Evolutionary conservation across 306 rosid species (phyloP).

Genomic region (Mucuna pruriens): DNA sequence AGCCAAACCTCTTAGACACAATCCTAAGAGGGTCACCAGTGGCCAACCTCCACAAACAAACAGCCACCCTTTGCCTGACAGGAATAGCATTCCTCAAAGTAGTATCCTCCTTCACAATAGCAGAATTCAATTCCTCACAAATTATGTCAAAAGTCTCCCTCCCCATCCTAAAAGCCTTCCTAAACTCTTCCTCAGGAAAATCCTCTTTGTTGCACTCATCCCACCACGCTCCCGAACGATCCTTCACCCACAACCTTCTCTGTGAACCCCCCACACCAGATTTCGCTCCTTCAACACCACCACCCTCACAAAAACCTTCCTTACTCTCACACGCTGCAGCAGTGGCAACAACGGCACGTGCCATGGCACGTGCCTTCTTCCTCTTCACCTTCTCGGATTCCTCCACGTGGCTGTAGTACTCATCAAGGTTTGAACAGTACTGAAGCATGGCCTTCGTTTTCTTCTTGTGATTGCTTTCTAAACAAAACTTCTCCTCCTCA

Average conservation of each 20-base stretch:
- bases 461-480: slow-evolving; percentile 53
- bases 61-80: slow-evolving; percentile 88
- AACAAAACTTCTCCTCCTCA: slow-evolving; percentile 53
- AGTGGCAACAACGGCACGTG: slow-evolving; percentile 45
- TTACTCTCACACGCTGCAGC: slow-evolving; percentile 40
- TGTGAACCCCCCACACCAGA: slow-evolving; percentile 47
- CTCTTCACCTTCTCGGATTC: slow-evolving; percentile 56
- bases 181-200: slow-evolving; percentile 84
- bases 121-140: slow-evolving; percentile 85
- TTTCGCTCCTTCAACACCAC: slow-evolving; percentile 24
- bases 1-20: slow-evolving; percentile 81
- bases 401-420: slow-evolving; percentile 52
- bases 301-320: slow-evolving; percentile 15
- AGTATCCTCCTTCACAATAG: slow-evolving; percentile 85
- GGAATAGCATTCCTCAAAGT: slow-evolving; percentile 86
- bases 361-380: slow-evolving; percentile 54
- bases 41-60: slow-evolving; percentile 89
- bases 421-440: slow-evolving; percentile 55
- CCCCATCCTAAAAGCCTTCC: slow-evolving; percentile 87
- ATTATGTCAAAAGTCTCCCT: slow-evolving; percentile 76
- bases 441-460: slow-evolving; percentile 63
- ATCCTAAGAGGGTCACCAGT: slow-evolving; percentile 93
- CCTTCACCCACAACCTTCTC: slow-evolving; percentile 90
- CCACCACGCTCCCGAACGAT: slow-evolving; percentile 98
- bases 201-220: slow-evolving; percentile 82